Evolutionary conservation across 225 moss, liverwort and hornwort species (phyloP), one percentile per base, ranked within the genome.

Genomic region (Rhytidiadelphus loreus): DNA sequence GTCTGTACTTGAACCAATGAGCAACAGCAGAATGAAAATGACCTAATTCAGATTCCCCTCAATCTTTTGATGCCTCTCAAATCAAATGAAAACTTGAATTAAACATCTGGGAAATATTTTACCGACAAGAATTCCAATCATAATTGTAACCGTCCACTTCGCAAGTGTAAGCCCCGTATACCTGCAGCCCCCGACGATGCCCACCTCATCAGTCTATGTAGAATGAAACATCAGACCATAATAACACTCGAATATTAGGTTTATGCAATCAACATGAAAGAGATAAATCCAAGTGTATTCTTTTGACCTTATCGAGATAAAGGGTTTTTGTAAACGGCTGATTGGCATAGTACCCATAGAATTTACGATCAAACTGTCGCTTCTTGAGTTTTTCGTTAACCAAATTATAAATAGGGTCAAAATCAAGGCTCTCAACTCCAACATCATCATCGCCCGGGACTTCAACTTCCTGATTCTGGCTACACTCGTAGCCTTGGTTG

Each of bases 141-240:
- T 84, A 60, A 97, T 90, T 71, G 96, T 96, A 70, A 96, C 93
- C 41, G 89, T 92, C 96, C 96, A 97, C 84, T 97, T 97, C 66
- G 95, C 97, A 82, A 97, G 85, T 39, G 97, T 97, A 59, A 95
- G 88, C 23, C 97, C 97, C 28, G 97, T 97, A 83, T 96, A 97
- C 68, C 97, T 97, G 93, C 92, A 77, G 14, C 65, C 57, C 73
- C 79, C 58, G 22, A 81, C 75, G 21, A 88, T 83, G 60, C 78
- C 73, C 85, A 53, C 84, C 53, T 46, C 48, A 87, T 48, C 41
- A 70, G 32, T 80, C 52, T 65, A 82, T 57, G 62, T 28, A 77
- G 46, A 74, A 69, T 70, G 81, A 76, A 89, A 69, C 87, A 68
- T 56, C 70, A 69, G 37, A 80, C 44, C 75, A 52, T 32, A 33